phyloP scores from a whole-genome alignment of 164 flowering plant species.

The Chimonanthus praecox region DNA sequence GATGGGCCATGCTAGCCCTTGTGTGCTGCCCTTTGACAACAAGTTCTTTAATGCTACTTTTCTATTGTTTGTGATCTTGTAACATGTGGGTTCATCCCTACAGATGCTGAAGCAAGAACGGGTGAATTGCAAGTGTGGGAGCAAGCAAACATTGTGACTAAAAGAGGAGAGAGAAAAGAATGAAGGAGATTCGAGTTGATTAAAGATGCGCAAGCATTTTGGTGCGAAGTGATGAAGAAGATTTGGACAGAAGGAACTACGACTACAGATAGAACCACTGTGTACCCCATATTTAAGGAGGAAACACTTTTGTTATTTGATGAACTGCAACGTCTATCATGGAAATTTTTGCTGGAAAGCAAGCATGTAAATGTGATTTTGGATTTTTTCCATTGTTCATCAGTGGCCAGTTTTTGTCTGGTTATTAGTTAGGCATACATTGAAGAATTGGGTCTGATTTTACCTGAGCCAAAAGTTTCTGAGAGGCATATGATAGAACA shows the following conservation, averaged over 20 bases:
- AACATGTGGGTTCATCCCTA: neutral
- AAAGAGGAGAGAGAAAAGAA: neutral
- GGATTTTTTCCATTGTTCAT: neutral
- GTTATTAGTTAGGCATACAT: too few relatives aligned
- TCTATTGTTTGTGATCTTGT: too few relatives aligned
- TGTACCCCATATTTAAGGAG: slow-evolving; percentile 1
- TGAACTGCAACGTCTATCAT: neutral
- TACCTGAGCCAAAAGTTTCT: neutral
- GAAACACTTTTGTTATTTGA: neutral
- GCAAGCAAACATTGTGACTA: neutral
- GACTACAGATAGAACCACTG: neutral
- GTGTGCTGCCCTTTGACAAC: too few relatives aligned
- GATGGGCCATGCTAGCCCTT: too few relatives aligned
- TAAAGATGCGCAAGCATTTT: neutral
- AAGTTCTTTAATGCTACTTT: too few relatives aligned
- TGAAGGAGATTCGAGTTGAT: neutral
- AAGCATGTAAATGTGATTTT: slow-evolving; percentile 3
- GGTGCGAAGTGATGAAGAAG: neutral
- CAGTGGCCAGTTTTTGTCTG: neutral
- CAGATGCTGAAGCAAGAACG: slow-evolving; percentile 14
- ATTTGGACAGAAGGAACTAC: neutral
- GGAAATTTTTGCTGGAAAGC: neutral
- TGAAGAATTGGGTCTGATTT: neutral
- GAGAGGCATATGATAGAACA: too few relatives aligned
- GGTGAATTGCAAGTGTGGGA: slow-evolving; percentile 9